A percentile compares a stretch with the other conserved stretches of the same genome.
Evolutionary conservation across 257 asterid genomes (phyloP).

Genomic region (Coffea eugenioides): DNA sequence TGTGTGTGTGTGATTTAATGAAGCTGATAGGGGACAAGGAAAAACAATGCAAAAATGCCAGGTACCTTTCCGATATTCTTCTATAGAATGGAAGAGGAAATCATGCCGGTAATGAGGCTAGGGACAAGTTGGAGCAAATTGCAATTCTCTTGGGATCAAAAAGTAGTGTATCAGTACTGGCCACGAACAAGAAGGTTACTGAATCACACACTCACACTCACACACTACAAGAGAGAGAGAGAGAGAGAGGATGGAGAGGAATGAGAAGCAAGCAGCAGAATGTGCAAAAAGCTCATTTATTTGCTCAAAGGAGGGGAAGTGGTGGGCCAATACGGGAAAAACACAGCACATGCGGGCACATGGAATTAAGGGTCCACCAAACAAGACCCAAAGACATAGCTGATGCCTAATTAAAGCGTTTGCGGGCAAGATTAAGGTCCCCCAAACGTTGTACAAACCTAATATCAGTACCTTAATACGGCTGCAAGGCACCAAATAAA

Average conservation of each 20-base stretch:
- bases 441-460: constrained; percentile 43
- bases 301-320: constrained; percentile 45
- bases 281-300: constrained; percentile 58
- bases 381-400: constrained; percentile 38
- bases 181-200: constrained; percentile 8
- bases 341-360: constrained; percentile 95
- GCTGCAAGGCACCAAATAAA: constrained; percentile 18
- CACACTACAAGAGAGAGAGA: constrained; percentile 6
- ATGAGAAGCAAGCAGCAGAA: constrained; percentile 34
- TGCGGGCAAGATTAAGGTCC: constrained; percentile 23
- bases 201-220: constrained; percentile 5
- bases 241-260: constrained; percentile 12
- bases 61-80: constrained; percentile 7
- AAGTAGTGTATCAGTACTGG: not conserved
- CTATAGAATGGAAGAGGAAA: constrained; percentile 9
- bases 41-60: not conserved
- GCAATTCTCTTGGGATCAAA: constrained; percentile 8
- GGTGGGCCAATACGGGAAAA: constrained; percentile 70
- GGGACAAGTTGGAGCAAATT: not conserved
- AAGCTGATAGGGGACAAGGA: not conserved
- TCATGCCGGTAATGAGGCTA: constrained; percentile 8
- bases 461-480: constrained; percentile 36
- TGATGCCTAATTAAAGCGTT: not conserved
- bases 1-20: not conserved
- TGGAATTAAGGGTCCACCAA: constrained; percentile 72